These are phyloP conservation scores for Pelargonium hybrid DNA, from an alignment of 441 rosid species.

Conservation along the genomic window DNA sequence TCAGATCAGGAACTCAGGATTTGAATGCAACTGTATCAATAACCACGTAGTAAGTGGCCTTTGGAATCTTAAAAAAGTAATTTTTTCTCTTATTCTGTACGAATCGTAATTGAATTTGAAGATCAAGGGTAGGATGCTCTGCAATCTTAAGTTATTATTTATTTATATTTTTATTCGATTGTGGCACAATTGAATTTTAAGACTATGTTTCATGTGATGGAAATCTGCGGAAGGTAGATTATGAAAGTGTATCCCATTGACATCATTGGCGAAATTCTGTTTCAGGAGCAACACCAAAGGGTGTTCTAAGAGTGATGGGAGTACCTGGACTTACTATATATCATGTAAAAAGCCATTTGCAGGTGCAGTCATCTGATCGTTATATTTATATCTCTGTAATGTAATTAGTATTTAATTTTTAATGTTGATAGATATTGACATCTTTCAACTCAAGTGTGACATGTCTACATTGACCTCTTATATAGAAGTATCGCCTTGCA, in stretches of 20 bases:
- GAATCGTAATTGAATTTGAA: background rate
- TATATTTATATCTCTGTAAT: background rate
- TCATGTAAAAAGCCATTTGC: constrained; percentile 26
- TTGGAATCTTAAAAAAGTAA: background rate
- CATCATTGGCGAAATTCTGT: background rate
- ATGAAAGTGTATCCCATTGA: background rate
- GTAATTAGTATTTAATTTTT: background rate
- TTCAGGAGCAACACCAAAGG: constrained; percentile 25
- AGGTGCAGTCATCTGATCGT: constrained; percentile 12
- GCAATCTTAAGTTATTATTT: background rate
- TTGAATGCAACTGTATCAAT: background rate
- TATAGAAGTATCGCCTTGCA: constrained; percentile 25
- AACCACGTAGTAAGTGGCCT: background rate
- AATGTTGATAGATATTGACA: background rate
- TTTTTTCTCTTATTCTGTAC: background rate
- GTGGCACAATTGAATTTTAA: background rate
- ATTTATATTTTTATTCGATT: background rate
- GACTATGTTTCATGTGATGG: background rate
- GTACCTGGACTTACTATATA: constrained; percentile 20
- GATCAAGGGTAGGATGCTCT: background rate
- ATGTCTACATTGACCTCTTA: background rate
- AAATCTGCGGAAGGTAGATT: background rate
- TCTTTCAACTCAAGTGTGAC: background rate
- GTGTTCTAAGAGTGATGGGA: constrained; percentile 25
- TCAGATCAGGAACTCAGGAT: background rate